Conservation (phyloP, 1,139 yeast genomes). For the Hemisphaericaspora lyxosophila region DNA sequence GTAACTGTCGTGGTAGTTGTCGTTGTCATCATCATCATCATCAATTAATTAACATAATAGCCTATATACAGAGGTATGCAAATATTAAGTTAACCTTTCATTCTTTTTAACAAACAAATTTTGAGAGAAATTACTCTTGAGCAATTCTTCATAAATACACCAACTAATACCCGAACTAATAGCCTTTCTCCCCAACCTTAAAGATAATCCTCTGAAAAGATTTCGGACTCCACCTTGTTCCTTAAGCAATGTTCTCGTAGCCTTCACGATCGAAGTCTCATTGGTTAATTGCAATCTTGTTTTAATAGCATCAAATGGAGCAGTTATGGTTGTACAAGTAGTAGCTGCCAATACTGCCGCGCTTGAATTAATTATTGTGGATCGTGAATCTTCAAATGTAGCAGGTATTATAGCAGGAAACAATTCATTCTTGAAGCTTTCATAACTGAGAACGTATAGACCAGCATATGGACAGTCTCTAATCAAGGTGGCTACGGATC, state of each 20-base stretch:
- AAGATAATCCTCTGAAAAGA: slow-evolving; percentile 79
- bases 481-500: slow-evolving; percentile 82
- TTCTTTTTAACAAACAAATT: slow-evolving; percentile 7
- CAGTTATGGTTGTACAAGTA: slow-evolving; percentile 81
- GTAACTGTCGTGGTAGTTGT: too few species aligned
- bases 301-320: slow-evolving; percentile 93
- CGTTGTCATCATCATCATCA: too few species aligned
- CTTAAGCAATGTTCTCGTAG: slow-evolving; percentile 37
- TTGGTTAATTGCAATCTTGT: slow-evolving; percentile 75
- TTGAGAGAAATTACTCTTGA: slow-evolving; percentile 35
- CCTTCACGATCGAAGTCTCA: slow-evolving; percentile 23
- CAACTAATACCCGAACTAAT: slow-evolving; percentile 93
- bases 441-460: slow-evolving; percentile 80
- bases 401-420: slow-evolving; percentile 21
- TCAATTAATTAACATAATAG: too few species aligned
- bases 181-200: slow-evolving; percentile 82
- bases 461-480: slow-evolving; percentile 98
- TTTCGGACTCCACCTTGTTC: slow-evolving; percentile 59
- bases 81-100: slow-evolving; percentile 4
- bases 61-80: slow-evolving; percentile 1
- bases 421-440: slow-evolving; percentile 55
- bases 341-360: slow-evolving; percentile 78
- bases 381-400: slow-evolving; percentile 15
- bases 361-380: slow-evolving; percentile 63
- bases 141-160: slow-evolving; percentile 91